phyloP scores from a whole-genome alignment of 1,284 basidiomycete genomes.

The Meira nashicola region DNA sequence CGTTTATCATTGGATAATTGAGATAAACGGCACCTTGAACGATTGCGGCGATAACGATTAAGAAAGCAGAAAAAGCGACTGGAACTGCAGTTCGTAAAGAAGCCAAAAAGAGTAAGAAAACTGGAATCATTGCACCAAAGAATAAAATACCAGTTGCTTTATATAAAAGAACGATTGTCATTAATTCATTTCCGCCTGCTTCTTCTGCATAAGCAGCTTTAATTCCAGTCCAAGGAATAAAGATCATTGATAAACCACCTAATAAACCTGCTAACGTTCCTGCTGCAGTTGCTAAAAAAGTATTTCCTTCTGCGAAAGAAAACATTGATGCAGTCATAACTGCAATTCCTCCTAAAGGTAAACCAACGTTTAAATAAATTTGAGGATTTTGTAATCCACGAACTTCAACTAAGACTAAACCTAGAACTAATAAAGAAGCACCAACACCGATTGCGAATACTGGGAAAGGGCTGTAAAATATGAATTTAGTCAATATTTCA shows the following conservation, averaged over 20 bases:
- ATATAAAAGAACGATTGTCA: slow-evolving; percentile 19
- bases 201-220: slow-evolving; percentile 25
- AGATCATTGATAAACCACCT: slow-evolving; percentile 23
- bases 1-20: slow-evolving; percentile 13
- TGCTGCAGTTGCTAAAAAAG: slow-evolving; percentile 26
- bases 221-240: slow-evolving; percentile 39
- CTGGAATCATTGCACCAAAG: slow-evolving; percentile 32
- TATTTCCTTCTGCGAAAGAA: slow-evolving; percentile 30
- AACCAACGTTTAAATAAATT: slow-evolving; percentile 18
- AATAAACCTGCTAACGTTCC: slow-evolving; percentile 27
- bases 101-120: slow-evolving; percentile 31
- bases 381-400: slow-evolving; percentile 8
- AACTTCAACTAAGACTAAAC: slow-evolving; percentile 19
- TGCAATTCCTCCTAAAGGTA: slow-evolving; percentile 34
- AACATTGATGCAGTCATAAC: slow-evolving; percentile 35
- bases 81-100: slow-evolving; percentile 25
- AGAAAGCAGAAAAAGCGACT: slow-evolving; percentile 16
- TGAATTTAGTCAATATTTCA: background rate
- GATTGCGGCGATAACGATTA: slow-evolving; percentile 27
- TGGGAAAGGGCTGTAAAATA: slow-evolving; percentile 31
- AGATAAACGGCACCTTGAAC: slow-evolving; percentile 21
- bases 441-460: slow-evolving; percentile 29
- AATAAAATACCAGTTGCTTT: slow-evolving; percentile 22
- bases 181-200: slow-evolving; percentile 9
- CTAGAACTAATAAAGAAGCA: slow-evolving; percentile 25